Conservation (phyloP, 306 rosid species). For the Myrica gale region DNA sequence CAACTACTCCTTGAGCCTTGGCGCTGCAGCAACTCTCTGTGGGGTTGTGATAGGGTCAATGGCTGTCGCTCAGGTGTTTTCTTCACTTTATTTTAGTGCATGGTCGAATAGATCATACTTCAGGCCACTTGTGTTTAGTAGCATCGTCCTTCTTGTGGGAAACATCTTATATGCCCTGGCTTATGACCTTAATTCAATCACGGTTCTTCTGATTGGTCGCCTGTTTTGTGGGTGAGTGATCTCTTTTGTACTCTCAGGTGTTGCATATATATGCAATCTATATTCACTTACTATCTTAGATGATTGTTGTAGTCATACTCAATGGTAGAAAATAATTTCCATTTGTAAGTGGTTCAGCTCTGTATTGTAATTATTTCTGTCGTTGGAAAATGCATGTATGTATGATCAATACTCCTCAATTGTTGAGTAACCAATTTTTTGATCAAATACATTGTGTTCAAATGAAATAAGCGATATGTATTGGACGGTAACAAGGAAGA, state of each 20-base stretch:
- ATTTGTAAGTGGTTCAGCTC: constrained; percentile 1
- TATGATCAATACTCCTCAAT: background rate
- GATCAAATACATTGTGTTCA: background rate
- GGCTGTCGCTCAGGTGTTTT: constrained; percentile 98
- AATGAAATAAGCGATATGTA: background rate
- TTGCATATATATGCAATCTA: constrained; percentile 13
- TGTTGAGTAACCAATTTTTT: background rate
- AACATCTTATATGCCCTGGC: constrained; percentile 83
- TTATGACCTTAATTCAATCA: constrained; percentile 70
- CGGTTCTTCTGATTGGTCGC: constrained; percentile 94
- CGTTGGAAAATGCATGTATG: background rate
- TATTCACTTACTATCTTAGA: background rate
- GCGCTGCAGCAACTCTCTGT: constrained; percentile 98
- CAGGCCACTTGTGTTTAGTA: constrained; percentile 92
- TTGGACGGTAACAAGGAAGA: background rate
- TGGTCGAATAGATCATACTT: constrained; percentile 98
- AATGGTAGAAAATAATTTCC: background rate
- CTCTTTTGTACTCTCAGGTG: background rate
- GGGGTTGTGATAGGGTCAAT: constrained; percentile 95
- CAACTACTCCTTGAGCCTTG: constrained; percentile 89
- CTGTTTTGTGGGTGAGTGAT: constrained; percentile 86
- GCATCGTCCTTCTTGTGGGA: constrained; percentile 74
- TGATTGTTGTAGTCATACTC: constrained; percentile 1
- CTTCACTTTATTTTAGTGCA: constrained; percentile 96
- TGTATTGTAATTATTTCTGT: background rate